Conservation (phyloP, 371 early-diverging fungal genomes). For the Mortierella sp. region DNA sequence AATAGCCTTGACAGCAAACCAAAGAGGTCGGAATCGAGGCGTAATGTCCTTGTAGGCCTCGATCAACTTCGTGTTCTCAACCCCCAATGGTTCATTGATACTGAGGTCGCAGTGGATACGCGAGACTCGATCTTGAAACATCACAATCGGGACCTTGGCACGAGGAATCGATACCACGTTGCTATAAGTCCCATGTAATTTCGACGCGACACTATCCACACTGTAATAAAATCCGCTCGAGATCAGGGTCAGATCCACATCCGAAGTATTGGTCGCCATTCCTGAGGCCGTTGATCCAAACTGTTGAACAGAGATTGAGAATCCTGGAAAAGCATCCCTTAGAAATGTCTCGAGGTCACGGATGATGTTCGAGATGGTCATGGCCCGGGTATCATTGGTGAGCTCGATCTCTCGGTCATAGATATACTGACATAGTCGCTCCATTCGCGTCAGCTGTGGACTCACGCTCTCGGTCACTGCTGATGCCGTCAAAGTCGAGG, state of each 20-base stretch:
- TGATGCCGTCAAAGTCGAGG: too few species aligned
- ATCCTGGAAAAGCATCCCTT: too few species aligned
- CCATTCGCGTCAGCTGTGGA: too few species aligned
- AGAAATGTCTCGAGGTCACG: too few species aligned
- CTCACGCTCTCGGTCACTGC: too few species aligned
- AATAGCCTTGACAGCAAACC: conserved; percentile 66
- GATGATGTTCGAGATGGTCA: too few species aligned
- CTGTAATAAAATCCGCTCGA: too few species aligned
- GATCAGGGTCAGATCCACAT: conserved; percentile 1
- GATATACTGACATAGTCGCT: too few species aligned
- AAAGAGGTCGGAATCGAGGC: conserved; percentile 62
- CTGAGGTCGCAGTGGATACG: conserved; percentile 62
- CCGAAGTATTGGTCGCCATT: neutral
- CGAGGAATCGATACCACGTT: neutral
- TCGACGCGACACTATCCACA: too few species aligned
- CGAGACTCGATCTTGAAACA: conserved; percentile 68
- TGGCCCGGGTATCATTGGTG: too few species aligned
- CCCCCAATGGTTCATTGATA: conserved; percentile 62
- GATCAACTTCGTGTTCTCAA: conserved; percentile 68
- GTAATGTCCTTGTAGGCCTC: conserved; percentile 63
- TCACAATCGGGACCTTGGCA: conserved; percentile 73
- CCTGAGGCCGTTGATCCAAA: conserved; percentile 3
- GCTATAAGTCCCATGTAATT: neutral
- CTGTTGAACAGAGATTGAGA: too few species aligned
- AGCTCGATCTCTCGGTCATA: too few species aligned